phyloP scores from a whole-genome alignment of 805 yeast genomes.

The Candida quercuum region DNA sequence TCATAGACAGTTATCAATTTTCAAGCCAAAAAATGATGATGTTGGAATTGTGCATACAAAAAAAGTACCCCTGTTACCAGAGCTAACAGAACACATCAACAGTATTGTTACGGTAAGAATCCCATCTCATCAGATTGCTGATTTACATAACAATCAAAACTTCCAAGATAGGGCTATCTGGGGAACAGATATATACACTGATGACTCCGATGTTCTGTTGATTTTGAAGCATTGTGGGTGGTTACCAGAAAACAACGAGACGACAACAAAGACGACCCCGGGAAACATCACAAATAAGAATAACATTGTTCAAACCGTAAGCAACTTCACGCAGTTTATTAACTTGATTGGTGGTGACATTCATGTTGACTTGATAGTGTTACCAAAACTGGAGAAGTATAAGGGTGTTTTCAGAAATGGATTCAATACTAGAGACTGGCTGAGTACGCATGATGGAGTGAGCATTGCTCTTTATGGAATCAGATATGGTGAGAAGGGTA shows the following conservation, averaged over 20 bases:
- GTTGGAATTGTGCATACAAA: constrained; percentile 4
- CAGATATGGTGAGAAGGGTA: constrained; percentile 25
- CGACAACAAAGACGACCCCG: constrained; percentile 29
- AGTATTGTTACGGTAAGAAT: constrained; percentile 26
- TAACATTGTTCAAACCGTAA: constrained; percentile 25
- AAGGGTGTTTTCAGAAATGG: constrained; percentile 63
- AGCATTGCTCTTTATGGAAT: constrained; percentile 55
- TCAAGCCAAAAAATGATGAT: constrained; percentile 1
- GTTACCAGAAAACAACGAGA: constrained; percentile 29
- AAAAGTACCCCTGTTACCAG: constrained; percentile 25
- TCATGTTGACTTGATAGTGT: constrained; percentile 34
- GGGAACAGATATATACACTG: constrained; percentile 94
- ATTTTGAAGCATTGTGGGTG: constrained; percentile 74
- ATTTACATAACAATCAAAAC: constrained; percentile 19
- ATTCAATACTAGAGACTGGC: constrained; percentile 74
- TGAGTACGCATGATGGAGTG: constrained; percentile 68
- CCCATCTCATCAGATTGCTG: constrained; percentile 21
- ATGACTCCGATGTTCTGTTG: constrained; percentile 81
- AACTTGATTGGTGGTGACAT: constrained; percentile 28
- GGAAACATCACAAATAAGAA: constrained; percentile 32
- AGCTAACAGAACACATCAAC: constrained; percentile 36
- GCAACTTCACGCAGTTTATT: constrained; percentile 20
- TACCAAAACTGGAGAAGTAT: constrained; percentile 68
- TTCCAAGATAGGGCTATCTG: constrained; percentile 44
- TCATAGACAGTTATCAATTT: constrained; percentile 14